These are phyloP conservation scores for Podospora anserina DNA, from an alignment of 495 filamentous ascomycete species.

Conservation along the genomic window DNA sequence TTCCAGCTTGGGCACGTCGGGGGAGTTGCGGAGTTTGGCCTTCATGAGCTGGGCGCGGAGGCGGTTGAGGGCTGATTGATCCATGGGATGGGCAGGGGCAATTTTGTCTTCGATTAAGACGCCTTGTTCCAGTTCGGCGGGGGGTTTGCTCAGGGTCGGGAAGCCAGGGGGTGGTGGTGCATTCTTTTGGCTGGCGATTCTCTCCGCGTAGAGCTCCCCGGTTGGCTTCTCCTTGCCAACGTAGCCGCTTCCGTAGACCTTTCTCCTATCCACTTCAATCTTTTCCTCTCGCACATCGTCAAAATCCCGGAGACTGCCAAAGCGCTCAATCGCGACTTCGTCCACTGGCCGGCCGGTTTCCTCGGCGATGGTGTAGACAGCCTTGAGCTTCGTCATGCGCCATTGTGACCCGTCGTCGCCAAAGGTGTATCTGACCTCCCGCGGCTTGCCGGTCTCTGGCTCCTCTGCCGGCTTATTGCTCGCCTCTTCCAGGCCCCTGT, in stretches of 20 bases:
- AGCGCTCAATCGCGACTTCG: constrained; percentile 76
- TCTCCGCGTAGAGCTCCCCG: constrained; percentile 79
- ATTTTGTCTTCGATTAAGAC: constrained; percentile 41
- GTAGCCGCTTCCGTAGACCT: constrained; percentile 81
- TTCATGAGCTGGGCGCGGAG: constrained; percentile 92
- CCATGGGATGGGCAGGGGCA: constrained; percentile 50
- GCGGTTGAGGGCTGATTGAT: constrained; percentile 79
- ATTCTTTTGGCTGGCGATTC: constrained; percentile 35
- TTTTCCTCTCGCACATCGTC: constrained; percentile 95
- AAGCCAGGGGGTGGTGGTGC: constrained; percentile 3
- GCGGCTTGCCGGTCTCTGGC: constrained; percentile 27
- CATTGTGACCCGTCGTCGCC: constrained; percentile 87
- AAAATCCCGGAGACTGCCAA: constrained; percentile 77
- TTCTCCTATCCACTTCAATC: constrained; percentile 80
- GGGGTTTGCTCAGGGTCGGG: constrained; percentile 12
- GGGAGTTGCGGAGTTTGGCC: constrained; percentile 73
- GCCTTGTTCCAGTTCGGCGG: constrained; percentile 39
- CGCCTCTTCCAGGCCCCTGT: constrained; percentile 59
- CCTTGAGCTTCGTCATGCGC: constrained; percentile 92
- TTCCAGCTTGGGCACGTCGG: constrained; percentile 76
- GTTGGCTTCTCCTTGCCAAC: constrained; percentile 84
- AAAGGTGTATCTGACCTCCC: constrained; percentile 78
- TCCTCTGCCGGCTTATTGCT: constrained; percentile 20
- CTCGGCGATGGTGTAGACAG: constrained; percentile 76
- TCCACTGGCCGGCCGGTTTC: constrained; percentile 69